Base-by-base conservation (phyloP, 805 yeast species). In the Saturnispora hagleri region DNA sequence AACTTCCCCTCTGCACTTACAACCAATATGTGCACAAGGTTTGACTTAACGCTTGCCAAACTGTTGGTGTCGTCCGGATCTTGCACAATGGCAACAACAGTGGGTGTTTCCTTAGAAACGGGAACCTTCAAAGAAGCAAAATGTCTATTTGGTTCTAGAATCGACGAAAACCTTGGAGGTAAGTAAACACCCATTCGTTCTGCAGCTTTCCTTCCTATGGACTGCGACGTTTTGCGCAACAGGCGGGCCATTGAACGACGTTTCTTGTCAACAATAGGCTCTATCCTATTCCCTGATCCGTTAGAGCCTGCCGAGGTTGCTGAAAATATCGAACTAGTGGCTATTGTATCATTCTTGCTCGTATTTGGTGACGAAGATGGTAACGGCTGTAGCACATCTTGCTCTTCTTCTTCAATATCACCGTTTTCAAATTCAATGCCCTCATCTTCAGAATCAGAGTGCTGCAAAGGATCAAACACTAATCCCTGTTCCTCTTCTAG, bases 141-240 rank as follows among this genome's bases (percentile, higher is more conserved):
- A 64, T 91, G 97, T 54, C 99, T 75, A 18, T 87, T 82, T 7
- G 97, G 95, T 63, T 91, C 97, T 60, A 91, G 71, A 53, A 91
- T 83, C 0, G 96, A 88, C 2, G 91, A 81, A 52, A 91, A 84
- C 51, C 87, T 80, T 12, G 86, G 81, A 2, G 97, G 97, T 28
- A 90, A 73, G 55, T 84, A 85, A n/a, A 87, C 87, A 0, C 95
- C 96, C 77, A 89, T 82, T 49, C 82, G 84, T 60, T 84, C 95
- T 0, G 96, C 96, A 1, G 93, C 93, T 56, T 79, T 80, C 47
- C 90, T 70, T 0, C 91, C 90, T 51, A 86, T 70, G 4, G 78
- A 80, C 59, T 86, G 95, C 0, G 93, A 86, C 2, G 91, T 84
- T 54, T 88, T 73, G 58, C 95, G 70, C 26, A 86, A 79, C 70